A percentile compares a stretch with the other conserved stretches of the same genome.
Evolutionary conservation across 352 stramenopile genomes (phyloP).

Genomic region (Lagenidium giganteum): DNA sequence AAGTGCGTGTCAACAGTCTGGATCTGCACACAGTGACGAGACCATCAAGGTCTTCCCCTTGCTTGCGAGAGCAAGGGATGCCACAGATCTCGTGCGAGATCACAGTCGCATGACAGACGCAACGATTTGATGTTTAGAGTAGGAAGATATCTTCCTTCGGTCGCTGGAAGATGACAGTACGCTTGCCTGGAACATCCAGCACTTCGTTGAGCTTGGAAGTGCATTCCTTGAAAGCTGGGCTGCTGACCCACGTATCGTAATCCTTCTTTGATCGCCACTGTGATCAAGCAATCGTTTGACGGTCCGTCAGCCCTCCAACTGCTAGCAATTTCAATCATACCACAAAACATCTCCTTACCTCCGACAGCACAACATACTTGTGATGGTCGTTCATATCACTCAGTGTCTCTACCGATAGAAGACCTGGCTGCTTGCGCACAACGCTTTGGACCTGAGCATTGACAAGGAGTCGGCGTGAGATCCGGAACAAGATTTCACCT

Average conservation of each 20-base stretch:
- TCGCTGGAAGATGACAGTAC: constrained; percentile 61
- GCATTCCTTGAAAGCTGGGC: constrained; percentile 59
- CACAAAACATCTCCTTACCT: constrained; percentile 25
- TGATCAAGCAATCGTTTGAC: neutral
- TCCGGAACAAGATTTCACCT: too few relatives aligned
- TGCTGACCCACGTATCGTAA: constrained; percentile 62
- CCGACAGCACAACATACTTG: constrained; percentile 78
- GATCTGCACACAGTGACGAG: too few relatives aligned
- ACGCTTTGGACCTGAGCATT: constrained; percentile 63
- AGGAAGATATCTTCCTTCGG: constrained; percentile 72
- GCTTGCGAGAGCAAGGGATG: too few relatives aligned
- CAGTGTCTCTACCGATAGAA: constrained; percentile 65
- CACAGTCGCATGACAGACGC: too few relatives aligned
- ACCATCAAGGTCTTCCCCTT: too few relatives aligned
- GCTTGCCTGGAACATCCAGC: constrained; percentile 54
- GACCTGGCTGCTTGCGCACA: constrained; percentile 49
- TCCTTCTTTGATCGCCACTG: constrained; percentile 65
- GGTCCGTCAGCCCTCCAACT: neutral
- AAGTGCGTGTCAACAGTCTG: too few relatives aligned
- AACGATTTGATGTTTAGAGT: too few relatives aligned
- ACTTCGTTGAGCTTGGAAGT: constrained; percentile 71
- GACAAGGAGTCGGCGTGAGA: too few relatives aligned
- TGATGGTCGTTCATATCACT: constrained; percentile 56
- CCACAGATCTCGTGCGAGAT: too few relatives aligned
- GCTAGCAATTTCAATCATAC: neutral